These are phyloP conservation scores for Beauveria rudraprayagi DNA, from an alignment of 2,329 filamentous ascomycete species.

Conservation along the genomic window DNA sequence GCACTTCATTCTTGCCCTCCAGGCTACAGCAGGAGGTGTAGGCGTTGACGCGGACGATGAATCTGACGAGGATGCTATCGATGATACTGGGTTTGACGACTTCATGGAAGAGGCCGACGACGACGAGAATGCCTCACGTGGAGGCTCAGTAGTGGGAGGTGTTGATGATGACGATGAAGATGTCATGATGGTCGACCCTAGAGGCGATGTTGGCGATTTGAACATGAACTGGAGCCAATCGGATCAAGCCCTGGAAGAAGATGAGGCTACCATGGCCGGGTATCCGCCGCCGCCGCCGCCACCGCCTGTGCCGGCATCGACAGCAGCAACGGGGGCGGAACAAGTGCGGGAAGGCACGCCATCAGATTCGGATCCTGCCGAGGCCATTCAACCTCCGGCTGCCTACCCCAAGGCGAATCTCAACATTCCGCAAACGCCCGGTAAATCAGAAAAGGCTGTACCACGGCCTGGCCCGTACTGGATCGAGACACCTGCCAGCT, in stretches of 20 bases:
- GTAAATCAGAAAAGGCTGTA: slow-evolving; percentile 38
- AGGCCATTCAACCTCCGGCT: slow-evolving; percentile 54
- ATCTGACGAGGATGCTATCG: slow-evolving; percentile 26
- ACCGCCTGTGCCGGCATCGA: slow-evolving; percentile 44
- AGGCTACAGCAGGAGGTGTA: slow-evolving; percentile 25
- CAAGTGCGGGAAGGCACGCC: slow-evolving; percentile 57
- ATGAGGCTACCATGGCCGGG: slow-evolving; percentile 70
- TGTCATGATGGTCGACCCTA: slow-evolving; percentile 49
- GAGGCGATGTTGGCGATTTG: slow-evolving; percentile 36
- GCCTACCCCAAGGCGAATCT: slow-evolving; percentile 57
- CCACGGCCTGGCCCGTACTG: slow-evolving; percentile 73
- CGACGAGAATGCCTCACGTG: slow-evolving; percentile 26
- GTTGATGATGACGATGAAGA: slow-evolving; percentile 46
- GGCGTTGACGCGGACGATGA: slow-evolving; percentile 23
- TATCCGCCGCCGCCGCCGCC: slow-evolving; percentile 60
- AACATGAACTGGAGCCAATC: slow-evolving; percentile 44
- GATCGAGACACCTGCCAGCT: slow-evolving; percentile 70
- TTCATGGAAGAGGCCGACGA: slow-evolving; percentile 49
- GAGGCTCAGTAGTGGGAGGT: slow-evolving; percentile 27
- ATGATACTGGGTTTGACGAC: slow-evolving; percentile 36
- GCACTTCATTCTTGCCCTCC: slow-evolving; percentile 29
- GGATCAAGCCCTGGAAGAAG: slow-evolving; percentile 63
- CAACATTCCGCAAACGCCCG: slow-evolving; percentile 77
- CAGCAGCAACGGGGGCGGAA: slow-evolving; percentile 22
- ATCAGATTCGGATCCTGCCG: slow-evolving; percentile 62